Evolutionary conservation across 75 land plant genomes (phyloP).

Genomic region (Sequoia sempervirens): DNA sequence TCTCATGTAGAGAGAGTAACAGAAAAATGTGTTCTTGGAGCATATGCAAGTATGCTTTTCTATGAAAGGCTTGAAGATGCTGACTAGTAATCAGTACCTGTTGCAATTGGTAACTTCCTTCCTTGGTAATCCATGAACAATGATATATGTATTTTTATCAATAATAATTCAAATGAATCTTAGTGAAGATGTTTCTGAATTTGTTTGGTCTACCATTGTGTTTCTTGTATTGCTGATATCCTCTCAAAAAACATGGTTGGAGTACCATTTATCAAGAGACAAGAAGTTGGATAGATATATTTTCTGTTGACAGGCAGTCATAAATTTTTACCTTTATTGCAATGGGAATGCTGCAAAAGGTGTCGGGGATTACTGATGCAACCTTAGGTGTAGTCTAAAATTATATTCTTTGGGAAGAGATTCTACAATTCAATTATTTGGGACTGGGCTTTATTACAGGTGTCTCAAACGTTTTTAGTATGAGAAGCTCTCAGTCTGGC

Average conservation of each 20-base stretch:
- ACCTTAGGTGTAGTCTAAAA: background rate
- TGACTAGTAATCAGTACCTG: background rate
- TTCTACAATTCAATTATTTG: background rate
- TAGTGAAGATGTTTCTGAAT: background rate
- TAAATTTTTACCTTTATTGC: background rate
- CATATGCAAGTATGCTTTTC: slow-evolving; percentile 81
- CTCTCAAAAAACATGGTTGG: background rate
- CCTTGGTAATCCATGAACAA: background rate
- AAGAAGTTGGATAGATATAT: background rate
- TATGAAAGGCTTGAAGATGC: slow-evolving; percentile 51
- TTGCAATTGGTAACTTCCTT: background rate
- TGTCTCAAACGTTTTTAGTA: background rate
- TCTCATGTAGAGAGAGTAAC: slow-evolving; percentile 56
- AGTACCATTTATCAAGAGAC: background rate
- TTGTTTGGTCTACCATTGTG: background rate
- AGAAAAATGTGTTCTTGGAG: slow-evolving; percentile 58
- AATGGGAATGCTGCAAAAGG: background rate
- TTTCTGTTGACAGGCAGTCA: background rate
- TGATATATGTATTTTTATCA: background rate
- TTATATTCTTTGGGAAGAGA: background rate
- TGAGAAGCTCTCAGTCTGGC: background rate
- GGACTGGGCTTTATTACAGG: background rate
- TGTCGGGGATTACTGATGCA: background rate
- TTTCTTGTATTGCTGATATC: background rate
- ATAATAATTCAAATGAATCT: background rate